phyloP scores from a whole-genome alignment of 306 rosid genomes.

The Mimosa bimucronata region DNA sequence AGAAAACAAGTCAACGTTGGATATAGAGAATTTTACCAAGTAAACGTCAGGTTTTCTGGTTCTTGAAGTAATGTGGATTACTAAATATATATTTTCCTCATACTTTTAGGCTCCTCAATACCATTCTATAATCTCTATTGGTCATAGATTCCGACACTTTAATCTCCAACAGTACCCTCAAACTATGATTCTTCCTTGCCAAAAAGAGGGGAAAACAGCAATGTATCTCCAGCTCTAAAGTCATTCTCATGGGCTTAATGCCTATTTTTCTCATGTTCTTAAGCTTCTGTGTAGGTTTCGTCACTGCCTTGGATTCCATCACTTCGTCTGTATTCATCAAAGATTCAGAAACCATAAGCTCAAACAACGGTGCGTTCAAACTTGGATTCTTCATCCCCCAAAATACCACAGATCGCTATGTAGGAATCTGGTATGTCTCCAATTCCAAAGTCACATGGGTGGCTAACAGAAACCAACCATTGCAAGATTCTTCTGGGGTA shows the following conservation, averaged over 20 bases:
- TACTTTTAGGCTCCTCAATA: too few species aligned
- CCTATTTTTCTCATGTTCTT: neutral
- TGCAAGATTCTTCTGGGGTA: neutral
- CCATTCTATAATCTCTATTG: neutral
- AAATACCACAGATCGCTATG: conserved; percentile 3
- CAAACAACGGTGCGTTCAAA: neutral
- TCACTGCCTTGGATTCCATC: neutral
- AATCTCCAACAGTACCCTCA: too few species aligned
- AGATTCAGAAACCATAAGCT: conserved; percentile 2
- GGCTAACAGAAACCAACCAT: neutral
- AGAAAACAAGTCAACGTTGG: neutral
- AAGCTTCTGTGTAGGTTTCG: neutral
- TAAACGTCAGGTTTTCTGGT: neutral
- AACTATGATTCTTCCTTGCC: neutral
- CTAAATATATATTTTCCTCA: too few species aligned
- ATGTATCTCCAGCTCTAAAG: neutral
- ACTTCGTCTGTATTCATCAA: neutral
- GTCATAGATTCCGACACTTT: neutral
- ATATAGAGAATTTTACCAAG: neutral
- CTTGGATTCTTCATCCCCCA: conserved; percentile 20
- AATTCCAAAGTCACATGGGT: neutral
- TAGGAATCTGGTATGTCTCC: conserved; percentile 21
- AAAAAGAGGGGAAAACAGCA: too few species aligned
- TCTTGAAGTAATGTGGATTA: neutral
- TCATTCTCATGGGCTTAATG: neutral